These are phyloP conservation scores for Geum urbanum DNA, from an alignment of 306 rosid genomes.

Conservation along the genomic window DNA sequence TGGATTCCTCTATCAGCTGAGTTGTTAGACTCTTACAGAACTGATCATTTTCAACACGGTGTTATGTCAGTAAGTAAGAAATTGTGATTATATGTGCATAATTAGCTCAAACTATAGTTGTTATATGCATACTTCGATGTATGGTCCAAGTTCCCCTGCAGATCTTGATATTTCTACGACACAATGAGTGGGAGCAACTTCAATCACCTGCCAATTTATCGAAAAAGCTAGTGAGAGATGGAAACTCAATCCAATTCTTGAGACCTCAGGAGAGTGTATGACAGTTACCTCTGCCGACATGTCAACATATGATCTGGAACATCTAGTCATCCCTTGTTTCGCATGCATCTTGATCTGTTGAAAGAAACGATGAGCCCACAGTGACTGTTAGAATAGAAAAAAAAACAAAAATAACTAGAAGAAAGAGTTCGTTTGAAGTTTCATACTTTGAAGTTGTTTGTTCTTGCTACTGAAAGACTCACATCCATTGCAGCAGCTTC, in stretches of 20 bases:
- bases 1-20: conserved; percentile 42
- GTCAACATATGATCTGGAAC: conserved; percentile 50
- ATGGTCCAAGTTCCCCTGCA: conserved; percentile 52
- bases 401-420: not conserved
- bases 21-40: conserved; percentile 64
- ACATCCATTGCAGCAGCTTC: conserved; percentile 74
- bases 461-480: conserved; percentile 50
- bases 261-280: not conserved
- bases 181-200: conserved; percentile 74
- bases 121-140: conserved; percentile 39
- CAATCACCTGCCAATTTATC: conserved; percentile 55
- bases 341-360: conserved; percentile 61
- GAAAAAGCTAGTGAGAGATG: conserved; percentile 10
- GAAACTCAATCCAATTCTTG: not conserved
- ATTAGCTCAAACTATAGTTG: conserved; percentile 1
- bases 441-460: conserved; percentile 49
- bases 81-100: conserved; percentile 8
- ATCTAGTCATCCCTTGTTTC: conserved; percentile 48
- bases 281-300: conserved; percentile 64
- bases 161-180: conserved; percentile 71
- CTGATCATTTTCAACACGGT: conserved; percentile 37
- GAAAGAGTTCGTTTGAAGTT: not conserved
- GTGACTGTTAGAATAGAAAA: no score
- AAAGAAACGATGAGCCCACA: conserved; percentile 4
- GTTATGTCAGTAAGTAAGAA: conserved; percentile 15